These are phyloP conservation scores for Pestalotiopsis sp. DNA, from an alignment of 2,329 filamentous ascomycete genomes.

Conservation along the genomic window DNA sequence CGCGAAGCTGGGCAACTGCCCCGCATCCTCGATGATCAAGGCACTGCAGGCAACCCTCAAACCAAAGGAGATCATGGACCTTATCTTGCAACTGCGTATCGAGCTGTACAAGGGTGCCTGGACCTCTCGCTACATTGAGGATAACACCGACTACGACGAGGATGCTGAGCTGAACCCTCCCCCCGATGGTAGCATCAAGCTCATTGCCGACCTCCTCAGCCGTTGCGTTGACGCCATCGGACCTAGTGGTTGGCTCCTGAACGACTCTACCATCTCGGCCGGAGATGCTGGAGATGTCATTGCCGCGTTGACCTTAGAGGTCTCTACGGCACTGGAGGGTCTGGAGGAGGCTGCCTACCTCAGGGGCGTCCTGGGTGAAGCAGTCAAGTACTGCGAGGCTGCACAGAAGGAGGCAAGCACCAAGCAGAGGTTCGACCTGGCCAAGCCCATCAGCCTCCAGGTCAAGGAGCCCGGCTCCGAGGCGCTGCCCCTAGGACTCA, in stretches of 20 bases:
- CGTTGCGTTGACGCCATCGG: slow-evolving; percentile 78
- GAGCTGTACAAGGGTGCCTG: slow-evolving; percentile 77
- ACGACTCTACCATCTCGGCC: slow-evolving; percentile 55
- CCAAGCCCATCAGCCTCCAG: slow-evolving; percentile 50
- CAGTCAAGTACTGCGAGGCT: slow-evolving; percentile 61
- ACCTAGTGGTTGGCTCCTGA: slow-evolving; percentile 72
- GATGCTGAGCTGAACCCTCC: slow-evolving; percentile 51
- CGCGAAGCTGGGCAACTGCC: slow-evolving; percentile 69
- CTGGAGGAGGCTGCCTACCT: slow-evolving; percentile 71
- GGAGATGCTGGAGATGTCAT: slow-evolving; percentile 67
- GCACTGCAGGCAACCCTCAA: slow-evolving; percentile 66
- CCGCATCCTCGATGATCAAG: slow-evolving; percentile 60
- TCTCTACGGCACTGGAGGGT: slow-evolving; percentile 72
- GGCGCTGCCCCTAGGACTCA: slow-evolving; percentile 75
- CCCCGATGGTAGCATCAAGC: slow-evolving; percentile 69
- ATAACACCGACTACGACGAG: slow-evolving; percentile 52
- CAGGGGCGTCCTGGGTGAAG: slow-evolving; percentile 66
- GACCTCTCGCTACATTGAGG: slow-evolving; percentile 70
- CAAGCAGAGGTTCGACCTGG: slow-evolving; percentile 29
- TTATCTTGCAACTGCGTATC: slow-evolving; percentile 73
- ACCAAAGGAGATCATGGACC: slow-evolving; percentile 69
- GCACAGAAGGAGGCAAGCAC: slow-evolving; percentile 27
- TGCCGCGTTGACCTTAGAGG: slow-evolving; percentile 66
- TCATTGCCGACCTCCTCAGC: slow-evolving; percentile 73
- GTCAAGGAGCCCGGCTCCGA: slow-evolving; percentile 44